Evolutionary conservation across 192 early-diverging fungal genomes (phyloP).

Genomic region (Entomortierella chlamydospora): DNA sequence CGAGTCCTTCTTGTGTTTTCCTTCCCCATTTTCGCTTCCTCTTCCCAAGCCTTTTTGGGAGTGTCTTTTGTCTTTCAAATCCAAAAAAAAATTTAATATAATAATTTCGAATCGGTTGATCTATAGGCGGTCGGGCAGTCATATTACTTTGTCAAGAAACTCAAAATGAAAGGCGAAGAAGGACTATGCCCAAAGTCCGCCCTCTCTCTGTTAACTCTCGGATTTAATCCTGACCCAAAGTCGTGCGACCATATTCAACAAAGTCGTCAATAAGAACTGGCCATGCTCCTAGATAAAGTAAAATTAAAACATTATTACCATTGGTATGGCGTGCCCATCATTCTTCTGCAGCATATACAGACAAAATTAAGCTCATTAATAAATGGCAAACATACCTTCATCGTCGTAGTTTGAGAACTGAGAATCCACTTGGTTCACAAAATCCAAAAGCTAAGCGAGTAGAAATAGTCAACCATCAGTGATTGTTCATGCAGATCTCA

Average conservation of each 20-base stretch:
- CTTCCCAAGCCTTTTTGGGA: no score
- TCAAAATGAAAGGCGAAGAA: no score
- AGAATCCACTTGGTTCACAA: slow-evolving; percentile 69
- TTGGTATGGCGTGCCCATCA: background rate
- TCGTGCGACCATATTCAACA: slow-evolving; percentile 55
- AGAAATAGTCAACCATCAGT: background rate
- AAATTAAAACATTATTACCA: background rate
- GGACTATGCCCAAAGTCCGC: no score
- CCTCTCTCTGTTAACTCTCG: no score
- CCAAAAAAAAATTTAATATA: no score
- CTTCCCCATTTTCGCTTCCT: no score
- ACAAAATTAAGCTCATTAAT: background rate
- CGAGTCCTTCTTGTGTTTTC: no score
- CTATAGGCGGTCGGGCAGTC: no score
- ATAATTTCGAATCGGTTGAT: no score
- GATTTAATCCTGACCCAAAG: slow-evolving; percentile 43
- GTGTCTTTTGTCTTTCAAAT: no score
- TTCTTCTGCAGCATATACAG: background rate
- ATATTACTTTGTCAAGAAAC: no score
- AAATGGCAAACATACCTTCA: slow-evolving; percentile 57
- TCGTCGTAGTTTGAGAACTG: slow-evolving; percentile 78
- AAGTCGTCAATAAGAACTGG: slow-evolving; percentile 84
- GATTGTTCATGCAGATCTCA: background rate
- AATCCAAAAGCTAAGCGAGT: slow-evolving; percentile 75
- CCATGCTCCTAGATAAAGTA: slow-evolving; percentile 73